Conservation (phyloP, 225 moss, liverwort and hornwort genomes). For the Anthoceros angustus region DNA sequence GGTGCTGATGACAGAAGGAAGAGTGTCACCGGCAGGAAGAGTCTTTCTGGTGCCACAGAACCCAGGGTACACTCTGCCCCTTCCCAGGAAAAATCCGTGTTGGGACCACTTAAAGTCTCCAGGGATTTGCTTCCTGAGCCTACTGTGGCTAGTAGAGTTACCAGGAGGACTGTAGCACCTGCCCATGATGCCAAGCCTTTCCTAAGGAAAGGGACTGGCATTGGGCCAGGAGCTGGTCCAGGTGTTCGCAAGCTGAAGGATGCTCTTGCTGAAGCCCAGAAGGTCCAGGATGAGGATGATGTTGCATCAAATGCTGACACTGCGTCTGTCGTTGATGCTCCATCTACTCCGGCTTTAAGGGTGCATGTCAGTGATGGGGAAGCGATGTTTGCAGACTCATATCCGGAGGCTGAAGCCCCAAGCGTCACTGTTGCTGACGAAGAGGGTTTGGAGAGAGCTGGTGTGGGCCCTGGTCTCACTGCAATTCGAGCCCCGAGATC, state of each 20-base stretch:
- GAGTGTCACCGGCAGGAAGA: conserved; percentile 33
- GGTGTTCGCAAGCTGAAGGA: conserved; percentile 51
- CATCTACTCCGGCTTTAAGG: conserved; percentile 16
- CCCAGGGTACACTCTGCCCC: conserved; percentile 6
- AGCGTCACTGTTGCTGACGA: neutral
- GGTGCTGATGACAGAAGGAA: conserved; percentile 50
- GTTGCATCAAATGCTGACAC: conserved; percentile 11
- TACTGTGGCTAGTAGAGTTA: conserved; percentile 17
- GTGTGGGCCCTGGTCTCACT: conserved; percentile 17
- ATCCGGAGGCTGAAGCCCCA: neutral
- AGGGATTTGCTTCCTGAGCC: conserved; percentile 30
- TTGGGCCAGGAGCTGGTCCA: conserved; percentile 75
- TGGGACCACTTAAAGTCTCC: conserved; percentile 28
- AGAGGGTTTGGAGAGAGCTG: conserved; percentile 14
- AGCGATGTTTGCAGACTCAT: neutral
- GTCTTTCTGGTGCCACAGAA: conserved; percentile 31
- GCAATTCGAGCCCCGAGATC: conserved; percentile 14
- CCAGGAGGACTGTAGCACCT: conserved; percentile 24
- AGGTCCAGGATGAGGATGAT: conserved; percentile 28
- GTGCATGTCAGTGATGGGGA: neutral
- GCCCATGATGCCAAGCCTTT: conserved; percentile 69
- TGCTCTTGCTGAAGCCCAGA: conserved; percentile 26
- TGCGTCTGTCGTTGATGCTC: conserved; percentile 23
- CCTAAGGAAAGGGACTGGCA: conserved; percentile 83
- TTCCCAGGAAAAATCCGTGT: conserved; percentile 12